Evolutionary conservation across 2,329 filamentous ascomycete species (phyloP).

Genomic region (Penicillium sp.): DNA sequence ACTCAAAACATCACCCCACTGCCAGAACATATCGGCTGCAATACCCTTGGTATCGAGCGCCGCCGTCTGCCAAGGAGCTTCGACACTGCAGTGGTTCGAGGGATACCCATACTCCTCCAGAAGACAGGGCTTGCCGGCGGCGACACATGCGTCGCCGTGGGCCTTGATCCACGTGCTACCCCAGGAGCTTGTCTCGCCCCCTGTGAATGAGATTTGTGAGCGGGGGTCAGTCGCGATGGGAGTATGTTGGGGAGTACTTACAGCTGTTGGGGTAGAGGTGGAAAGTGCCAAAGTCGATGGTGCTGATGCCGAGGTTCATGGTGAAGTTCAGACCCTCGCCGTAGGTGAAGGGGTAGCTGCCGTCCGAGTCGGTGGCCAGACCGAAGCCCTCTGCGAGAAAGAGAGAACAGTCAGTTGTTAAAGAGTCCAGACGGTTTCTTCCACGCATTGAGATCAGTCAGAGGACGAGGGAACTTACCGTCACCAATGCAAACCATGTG

Average conservation of each 20-base stretch:
- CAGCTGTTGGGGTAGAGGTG: conserved; percentile 55
- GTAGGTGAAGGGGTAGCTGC: conserved; percentile 55
- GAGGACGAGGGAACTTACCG: conserved; percentile 18
- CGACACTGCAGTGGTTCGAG: conserved; percentile 29
- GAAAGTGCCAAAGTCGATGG: conserved; percentile 59
- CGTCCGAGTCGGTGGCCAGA: conserved; percentile 47
- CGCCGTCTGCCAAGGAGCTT: conserved; percentile 40
- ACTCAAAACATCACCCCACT: conserved; percentile 35
- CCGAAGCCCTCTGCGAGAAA: conserved; percentile 57
- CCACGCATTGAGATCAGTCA: neutral
- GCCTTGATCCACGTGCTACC: conserved; percentile 51
- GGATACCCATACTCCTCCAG: conserved; percentile 45
- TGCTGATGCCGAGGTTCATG: conserved; percentile 53
- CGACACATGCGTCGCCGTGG: conserved; percentile 45
- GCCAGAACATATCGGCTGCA: conserved; percentile 39
- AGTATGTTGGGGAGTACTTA: conserved; percentile 18
- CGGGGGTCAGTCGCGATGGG: neutral
- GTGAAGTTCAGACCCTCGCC: conserved; percentile 56
- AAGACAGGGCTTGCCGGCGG: conserved; percentile 43
- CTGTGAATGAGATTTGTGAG: conserved; percentile 14
- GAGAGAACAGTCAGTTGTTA: neutral
- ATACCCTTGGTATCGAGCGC: conserved; percentile 36
- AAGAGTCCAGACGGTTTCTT: neutral
- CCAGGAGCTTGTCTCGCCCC: conserved; percentile 43
- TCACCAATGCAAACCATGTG: conserved; percentile 67